Conservation (phyloP, 331 rosid species). For the Acacia concinna region DNA sequence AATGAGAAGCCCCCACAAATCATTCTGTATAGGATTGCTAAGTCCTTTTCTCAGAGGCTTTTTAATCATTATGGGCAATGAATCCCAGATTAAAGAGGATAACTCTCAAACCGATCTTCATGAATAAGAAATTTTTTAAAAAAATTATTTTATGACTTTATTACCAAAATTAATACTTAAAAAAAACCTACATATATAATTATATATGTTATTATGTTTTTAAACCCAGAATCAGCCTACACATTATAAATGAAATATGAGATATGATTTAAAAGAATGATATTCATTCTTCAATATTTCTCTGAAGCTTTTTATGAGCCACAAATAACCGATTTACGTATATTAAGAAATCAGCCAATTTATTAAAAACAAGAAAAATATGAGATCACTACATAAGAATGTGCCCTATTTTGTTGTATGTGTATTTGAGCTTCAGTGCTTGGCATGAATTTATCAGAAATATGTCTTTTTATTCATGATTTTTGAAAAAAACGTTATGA, state of each 20-base stretch:
- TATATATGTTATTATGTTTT: too few relatives aligned
- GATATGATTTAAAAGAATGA: neutral
- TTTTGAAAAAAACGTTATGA: too few relatives aligned
- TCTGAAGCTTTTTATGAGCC: too few relatives aligned
- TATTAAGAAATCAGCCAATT: neutral
- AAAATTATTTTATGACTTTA: too few relatives aligned
- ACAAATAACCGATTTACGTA: too few relatives aligned
- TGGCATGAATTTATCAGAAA: too few relatives aligned
- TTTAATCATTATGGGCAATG: neutral
- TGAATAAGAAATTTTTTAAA: too few relatives aligned
- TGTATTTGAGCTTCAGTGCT: too few relatives aligned
- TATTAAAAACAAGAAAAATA: neutral
- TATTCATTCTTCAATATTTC: neutral
- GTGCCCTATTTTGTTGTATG: neutral
- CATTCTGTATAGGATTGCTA: neutral
- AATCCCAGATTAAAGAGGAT: neutral
- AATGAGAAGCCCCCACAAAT: slow-evolving; percentile 9
- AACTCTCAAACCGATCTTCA: neutral
- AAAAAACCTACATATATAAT: too few relatives aligned
- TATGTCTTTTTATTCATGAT: neutral
- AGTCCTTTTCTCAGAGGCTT: slow-evolving; percentile 1
- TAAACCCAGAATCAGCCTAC: neutral
- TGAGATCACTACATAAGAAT: neutral
- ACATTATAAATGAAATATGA: neutral
- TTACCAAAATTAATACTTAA: too few relatives aligned